Base-by-base conservation (phyloP, 2,329 filamentous ascomycete species). In the Paecilomyces niveus region DNA sequence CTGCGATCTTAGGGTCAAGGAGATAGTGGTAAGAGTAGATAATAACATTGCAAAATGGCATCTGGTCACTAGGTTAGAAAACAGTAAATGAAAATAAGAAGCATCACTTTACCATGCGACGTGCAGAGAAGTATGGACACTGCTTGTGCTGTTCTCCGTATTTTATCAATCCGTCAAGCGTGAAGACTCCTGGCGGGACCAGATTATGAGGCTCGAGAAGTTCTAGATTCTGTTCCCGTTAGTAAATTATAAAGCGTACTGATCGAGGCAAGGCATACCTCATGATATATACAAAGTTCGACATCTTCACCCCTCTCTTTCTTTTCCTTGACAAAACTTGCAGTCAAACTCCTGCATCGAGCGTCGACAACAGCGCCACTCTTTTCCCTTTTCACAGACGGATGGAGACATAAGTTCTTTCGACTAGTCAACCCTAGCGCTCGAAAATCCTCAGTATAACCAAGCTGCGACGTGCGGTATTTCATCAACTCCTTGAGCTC, bases 1-100 rank as follows among this genome's bases (percentile, higher is more conserved):
- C 94, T 11, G 94, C 94, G 67, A 99, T 99, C 73, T 99, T 99
- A 2, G 94, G 94, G 68, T 99, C 95, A 15, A 99, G 84, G 2
- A 99, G 84, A 70, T 99, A 99, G 74, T 99, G 94, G 71, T 99
- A 99, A 0, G 94, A 99, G 78, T 99, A 99, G 65, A 99, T 99
- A 69, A 99, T 97, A 70, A 99, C 92, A 72, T 99, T 97, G 82
- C 94, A 99, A 71, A 92, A 97, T 68, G 94, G 89, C 93, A 99
- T 97, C 89, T 92, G 63, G 13, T 52, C 15, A 31, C 32, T n/a
- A 22, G 60, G 70, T 63, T 72, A 56, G 45, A 39, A 39, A 9
- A 21, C 3, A 15, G 11, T 10, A 31, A 21, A 31, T 51, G 2
- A 1, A 24, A 21, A 33, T 50, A 54, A 15, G 3, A 13, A 33